A percentile compares a stretch with the other conserved stretches of the same genome.
Evolutionary conservation across 495 filamentous ascomycete species (phyloP).

Genomic region (Trichocladium antarcticum): DNA sequence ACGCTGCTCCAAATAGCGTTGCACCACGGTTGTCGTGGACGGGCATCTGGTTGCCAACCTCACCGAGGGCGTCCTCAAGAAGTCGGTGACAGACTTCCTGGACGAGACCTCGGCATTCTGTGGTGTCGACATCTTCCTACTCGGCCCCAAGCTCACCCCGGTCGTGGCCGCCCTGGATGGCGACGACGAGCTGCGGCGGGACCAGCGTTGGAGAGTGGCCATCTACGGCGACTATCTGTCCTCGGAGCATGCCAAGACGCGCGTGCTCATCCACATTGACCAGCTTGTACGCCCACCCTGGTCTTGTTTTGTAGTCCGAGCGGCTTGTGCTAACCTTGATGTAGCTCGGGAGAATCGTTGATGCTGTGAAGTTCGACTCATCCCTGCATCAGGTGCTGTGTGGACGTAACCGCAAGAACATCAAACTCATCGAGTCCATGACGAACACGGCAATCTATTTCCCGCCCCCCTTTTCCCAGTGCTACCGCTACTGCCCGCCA

Average conservation of each 20-base stretch:
- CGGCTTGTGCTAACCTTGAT: slow-evolving; percentile 13
- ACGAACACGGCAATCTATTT: slow-evolving; percentile 97
- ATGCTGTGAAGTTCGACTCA: slow-evolving; percentile 69
- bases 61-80: slow-evolving; percentile 51
- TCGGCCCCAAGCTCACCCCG: slow-evolving; percentile 64
- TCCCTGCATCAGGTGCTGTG: slow-evolving; percentile 83
- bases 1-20: slow-evolving; percentile 47
- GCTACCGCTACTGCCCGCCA: slow-evolving; percentile 78
- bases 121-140: slow-evolving; percentile 89
- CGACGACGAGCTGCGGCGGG: slow-evolving; percentile 42
- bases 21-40: slow-evolving; percentile 85
- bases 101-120: slow-evolving; percentile 74
- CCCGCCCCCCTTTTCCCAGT: slow-evolving; percentile 78
- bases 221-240: slow-evolving; percentile 95
- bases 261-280: slow-evolving; percentile 93
- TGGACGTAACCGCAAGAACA: slow-evolving; percentile 85
- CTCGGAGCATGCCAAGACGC: slow-evolving; percentile 90
- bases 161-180: slow-evolving; percentile 53
- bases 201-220: slow-evolving; percentile 76
- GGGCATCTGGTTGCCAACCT: slow-evolving; percentile 74
- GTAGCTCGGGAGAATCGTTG: slow-evolving; percentile 76
- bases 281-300: slow-evolving; percentile 59
- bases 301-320: slow-evolving; percentile 1
- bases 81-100: slow-evolving; percentile 64
- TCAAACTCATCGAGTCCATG: slow-evolving; percentile 88